Conservation (phyloP, 2,329 filamentous ascomycete species). For the Geosmithia flava region DNA sequence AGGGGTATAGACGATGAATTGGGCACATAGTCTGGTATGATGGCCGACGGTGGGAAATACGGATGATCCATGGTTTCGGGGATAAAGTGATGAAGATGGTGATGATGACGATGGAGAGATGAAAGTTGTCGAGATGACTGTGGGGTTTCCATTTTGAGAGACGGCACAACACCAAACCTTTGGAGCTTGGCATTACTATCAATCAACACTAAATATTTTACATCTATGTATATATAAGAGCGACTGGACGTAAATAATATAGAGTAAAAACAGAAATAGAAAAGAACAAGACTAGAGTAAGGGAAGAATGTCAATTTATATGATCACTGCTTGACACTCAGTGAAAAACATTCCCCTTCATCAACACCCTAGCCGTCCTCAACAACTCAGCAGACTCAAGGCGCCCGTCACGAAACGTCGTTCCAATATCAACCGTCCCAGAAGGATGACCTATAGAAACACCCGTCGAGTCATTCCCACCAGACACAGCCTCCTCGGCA, state of each 20-base stretch:
- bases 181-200: too few species aligned
- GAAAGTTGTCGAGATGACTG: not conserved
- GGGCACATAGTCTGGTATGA: conserved; percentile 29
- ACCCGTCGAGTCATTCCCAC: conserved; percentile 5
- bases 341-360: conserved; percentile 36
- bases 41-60: conserved; percentile 32
- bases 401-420: conserved; percentile 21
- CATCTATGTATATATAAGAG: not conserved
- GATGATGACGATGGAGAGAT: not conserved
- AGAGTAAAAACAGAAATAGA: not conserved
- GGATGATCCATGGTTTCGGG: conserved; percentile 23
- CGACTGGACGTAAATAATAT: not conserved
- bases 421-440: conserved; percentile 31
- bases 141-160: not conserved
- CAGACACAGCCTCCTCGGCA: not conserved
- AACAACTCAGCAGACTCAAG: conserved; percentile 31
- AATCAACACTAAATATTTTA: too few species aligned
- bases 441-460: conserved; percentile 33
- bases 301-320: not conserved
- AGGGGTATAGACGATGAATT: conserved; percentile 27
- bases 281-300: not conserved
- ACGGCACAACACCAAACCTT: too few species aligned
- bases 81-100: not conserved
- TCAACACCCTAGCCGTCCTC: conserved; percentile 33
- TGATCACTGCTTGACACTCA: too few species aligned